phyloP scores from a whole-genome alignment of 306 rosid species.

The Amphicarpaea edgeworthii region DNA sequence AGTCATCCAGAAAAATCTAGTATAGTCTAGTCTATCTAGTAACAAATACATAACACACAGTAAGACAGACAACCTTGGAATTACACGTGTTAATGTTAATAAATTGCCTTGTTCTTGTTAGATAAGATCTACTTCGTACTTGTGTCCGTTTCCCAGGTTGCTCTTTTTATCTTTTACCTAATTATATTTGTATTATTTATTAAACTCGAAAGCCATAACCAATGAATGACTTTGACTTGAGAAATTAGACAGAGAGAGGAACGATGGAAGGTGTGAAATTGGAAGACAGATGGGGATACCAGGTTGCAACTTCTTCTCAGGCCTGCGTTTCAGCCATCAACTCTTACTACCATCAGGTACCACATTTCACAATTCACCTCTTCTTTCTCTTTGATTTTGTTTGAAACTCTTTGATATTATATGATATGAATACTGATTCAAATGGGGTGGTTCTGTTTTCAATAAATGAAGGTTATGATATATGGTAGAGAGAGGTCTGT shows the following conservation, averaged over 20 bases:
- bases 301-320: conserved; percentile 72
- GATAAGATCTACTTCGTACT: not conserved
- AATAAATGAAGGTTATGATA: conserved; percentile 64
- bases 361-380: not conserved
- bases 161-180: not conserved
- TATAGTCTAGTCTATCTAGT: no score
- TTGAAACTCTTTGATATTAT: not conserved
- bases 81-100: not conserved
- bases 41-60: no score
- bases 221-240: not conserved
- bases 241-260: not conserved
- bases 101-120: not conserved
- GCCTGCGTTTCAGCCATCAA: conserved; percentile 79
- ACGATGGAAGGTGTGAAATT: conserved; percentile 62
- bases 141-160: not conserved
- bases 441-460: conserved; percentile 43
- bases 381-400: not conserved
- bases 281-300: conserved; percentile 74
- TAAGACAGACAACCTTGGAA: not conserved
- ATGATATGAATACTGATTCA: not conserved
- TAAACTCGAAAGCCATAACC: not conserved
- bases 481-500: conserved; percentile 81
- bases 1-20: not conserved
- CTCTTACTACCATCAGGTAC: conserved; percentile 77
- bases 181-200: no score